Base-by-base conservation (phyloP, 257 asterid species). In the Petunia secreta region DNA sequence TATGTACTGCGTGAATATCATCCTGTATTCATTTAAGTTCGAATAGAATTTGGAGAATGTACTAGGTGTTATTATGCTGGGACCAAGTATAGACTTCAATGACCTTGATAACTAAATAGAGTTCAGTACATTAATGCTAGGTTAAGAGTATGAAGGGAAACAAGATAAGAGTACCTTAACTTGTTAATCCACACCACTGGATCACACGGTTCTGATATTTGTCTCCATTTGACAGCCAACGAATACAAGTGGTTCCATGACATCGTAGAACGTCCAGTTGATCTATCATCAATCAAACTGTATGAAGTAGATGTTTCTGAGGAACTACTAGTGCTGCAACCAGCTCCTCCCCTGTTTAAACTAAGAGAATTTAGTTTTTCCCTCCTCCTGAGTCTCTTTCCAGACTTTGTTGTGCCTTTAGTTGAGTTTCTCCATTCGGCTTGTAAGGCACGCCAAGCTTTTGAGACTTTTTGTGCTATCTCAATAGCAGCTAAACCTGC, bases 401-500 rank as follows among this genome's bases (percentile, higher is more conserved):
- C 96, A 78, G 88, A 86, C 82, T 91, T 95, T 83, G 86, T 76
- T 37, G 89, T 81, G 75, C 97, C 94, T 91, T 92, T 95, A 83
- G 64, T 89, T 50, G 91, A 89, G 63, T 89, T 91, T 87, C 93
- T 93, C 97, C 91, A 93, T 77, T 93, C 97, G 67, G 86, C 90
- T 86, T 90, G 99, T 62, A 92, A 85, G 75, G 97, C 85, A 83
- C 98, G 98, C 99, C 99, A 95, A 83, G 90, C 93, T 87, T 84
- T 93, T 48, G 92, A 92, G 85, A 93, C 96, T 87, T 89, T 95
- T 68, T 95, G 99, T 65, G 99, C 99, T 81, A 95, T 91, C 88
- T 95, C 99, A 79, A 95, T 91, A 83, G 97, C 97, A 82, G 99
- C 98, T 71, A 95, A 92, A 44, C 99, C 99, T 40, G 99, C 99